Evolutionary conservation across 2,329 filamentous ascomycete species (phyloP), one percentile per base, ranked within the genome.

Genomic region (Colletotrichum limetticola): DNA sequence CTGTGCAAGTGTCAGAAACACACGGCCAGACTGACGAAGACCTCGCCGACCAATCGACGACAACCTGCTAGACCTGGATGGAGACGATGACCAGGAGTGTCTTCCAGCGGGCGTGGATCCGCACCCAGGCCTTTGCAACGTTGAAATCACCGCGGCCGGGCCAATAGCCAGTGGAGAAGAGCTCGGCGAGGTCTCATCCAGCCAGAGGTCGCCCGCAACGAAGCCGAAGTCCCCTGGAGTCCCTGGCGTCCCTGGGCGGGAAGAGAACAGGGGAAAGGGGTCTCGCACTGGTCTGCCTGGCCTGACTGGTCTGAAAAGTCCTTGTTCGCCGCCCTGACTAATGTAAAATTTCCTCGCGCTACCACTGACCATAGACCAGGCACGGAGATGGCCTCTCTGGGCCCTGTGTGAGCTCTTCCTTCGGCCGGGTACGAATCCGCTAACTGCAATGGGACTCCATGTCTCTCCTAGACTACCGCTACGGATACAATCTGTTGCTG

Each of bases 291-390:
- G 60, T 61, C 42, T 46, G 22, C 14, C 46, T 70, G 55, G 19
- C 35, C 24, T 61, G 57, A 56, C 56, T 61, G 61, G 61, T 57
- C 24, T n/a, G 24, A 55, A 71, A 52, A 30, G 42, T 66, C 64
- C 60, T 61, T 68, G 69, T 57, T 72, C 56, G 64, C 52, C 69
- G 72, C 69, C 69, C 72, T 74, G 72, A 72, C 72, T 74, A 74
- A 74, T 74, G 64, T 61, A 30, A 55, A 72, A 68, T 52, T 52
- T 65, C 68, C 32, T 65, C 59, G 56, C 69, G 64, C 69, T 68
- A 74, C 70, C 32, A 22, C 35, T 37, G 26, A 70, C 66, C 52
- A 53, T 59, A 68, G 69, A 59, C 69, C 30, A 72, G 59, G 66
- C 49, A 65, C 70, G 66, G 66, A 70, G 35, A 70, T 72, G 59